Percentiles rank a stretch among this genome's conserved stretches.
Conservation (phyloP, 768 basidiomycete species). For the Psilocybe cyanescens region DNA sequence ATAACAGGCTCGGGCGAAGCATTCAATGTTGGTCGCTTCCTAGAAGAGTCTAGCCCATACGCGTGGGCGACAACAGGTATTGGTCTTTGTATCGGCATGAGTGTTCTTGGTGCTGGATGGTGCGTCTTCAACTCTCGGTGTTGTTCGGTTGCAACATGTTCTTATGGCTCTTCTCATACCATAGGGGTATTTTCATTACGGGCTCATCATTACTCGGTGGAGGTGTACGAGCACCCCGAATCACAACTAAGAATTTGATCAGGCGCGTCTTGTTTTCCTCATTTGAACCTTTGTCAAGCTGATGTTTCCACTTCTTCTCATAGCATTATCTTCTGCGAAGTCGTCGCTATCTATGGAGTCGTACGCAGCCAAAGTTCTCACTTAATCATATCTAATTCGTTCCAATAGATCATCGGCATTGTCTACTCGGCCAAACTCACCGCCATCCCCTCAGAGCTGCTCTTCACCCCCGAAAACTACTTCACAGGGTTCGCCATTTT, state of each 20-base stretch:
- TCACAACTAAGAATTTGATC: conserved; percentile 96
- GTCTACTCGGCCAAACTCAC: conserved; percentile 88
- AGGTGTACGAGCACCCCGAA: conserved; percentile 91
- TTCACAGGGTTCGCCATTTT: conserved; percentile 95
- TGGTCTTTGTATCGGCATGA: conserved; percentile 90
- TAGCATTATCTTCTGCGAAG: conserved; percentile 99
- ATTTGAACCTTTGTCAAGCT: background rate
- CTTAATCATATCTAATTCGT: background rate
- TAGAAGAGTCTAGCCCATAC: conserved; percentile 94
- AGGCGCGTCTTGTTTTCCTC: conserved; percentile 53
- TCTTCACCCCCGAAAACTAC: conserved; percentile 89
- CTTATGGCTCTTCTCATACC: background rate
- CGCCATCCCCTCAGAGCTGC: conserved; percentile 58
- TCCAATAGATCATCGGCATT: conserved; percentile 85
- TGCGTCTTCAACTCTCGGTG: conserved; percentile 38
- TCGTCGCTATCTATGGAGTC: conserved; percentile 97
- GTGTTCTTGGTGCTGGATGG: conserved; percentile 96
- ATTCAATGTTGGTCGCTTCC: conserved; percentile 93
- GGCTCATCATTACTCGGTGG: conserved; percentile 97
- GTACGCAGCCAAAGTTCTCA: conserved; percentile 48
- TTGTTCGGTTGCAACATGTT: background rate
- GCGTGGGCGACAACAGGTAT: conserved; percentile 92
- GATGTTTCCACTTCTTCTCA: background rate
- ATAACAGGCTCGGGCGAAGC: conserved; percentile 79
- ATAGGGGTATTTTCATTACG: conserved; percentile 97